Evolutionary conservation across 495 filamentous ascomycete species (phyloP).

Genomic region (Talaromyces liani): DNA sequence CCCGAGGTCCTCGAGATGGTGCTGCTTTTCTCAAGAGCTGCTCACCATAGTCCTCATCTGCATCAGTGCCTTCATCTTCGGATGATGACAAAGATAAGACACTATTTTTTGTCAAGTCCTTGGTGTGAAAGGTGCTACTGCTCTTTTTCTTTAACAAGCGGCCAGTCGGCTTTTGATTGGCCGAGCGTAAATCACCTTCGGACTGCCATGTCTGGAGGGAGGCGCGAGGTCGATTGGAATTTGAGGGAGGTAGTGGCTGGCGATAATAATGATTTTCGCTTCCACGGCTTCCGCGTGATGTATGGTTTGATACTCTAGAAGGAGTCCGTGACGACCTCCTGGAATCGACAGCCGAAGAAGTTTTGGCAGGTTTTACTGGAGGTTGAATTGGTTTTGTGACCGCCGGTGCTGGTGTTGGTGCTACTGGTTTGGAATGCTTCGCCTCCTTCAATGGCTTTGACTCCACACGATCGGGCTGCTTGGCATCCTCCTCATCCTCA

Average conservation of each 20-base stretch:
- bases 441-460: background rate
- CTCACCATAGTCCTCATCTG: conserved; percentile 4
- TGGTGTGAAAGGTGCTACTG: conserved; percentile 36
- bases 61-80: conserved; percentile 29
- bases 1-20: conserved; percentile 12
- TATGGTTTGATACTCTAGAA: background rate
- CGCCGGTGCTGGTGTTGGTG: background rate
- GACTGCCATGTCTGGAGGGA: conserved; percentile 14
- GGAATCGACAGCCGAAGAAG: background rate
- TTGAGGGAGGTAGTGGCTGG: background rate
- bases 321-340: background rate
- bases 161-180: conserved; percentile 12
- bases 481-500: background rate
- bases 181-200: conserved; percentile 11
- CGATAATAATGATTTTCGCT: background rate
- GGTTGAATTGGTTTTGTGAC: background rate
- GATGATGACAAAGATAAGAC: conserved; percentile 52
- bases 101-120: conserved; percentile 43
- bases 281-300: background rate
- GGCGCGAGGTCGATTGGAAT: conserved; percentile 6
- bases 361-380: background rate
- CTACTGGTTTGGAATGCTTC: background rate
- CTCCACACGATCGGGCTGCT: background rate
- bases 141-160: conserved; percentile 29
- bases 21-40: background rate